Percentiles rank a stretch among this genome's conserved stretches.
These are phyloP conservation scores for Cryptococcus wingfieldii DNA, from an alignment of 1,284 basidiomycete genomes.

Conservation along the genomic window DNA sequence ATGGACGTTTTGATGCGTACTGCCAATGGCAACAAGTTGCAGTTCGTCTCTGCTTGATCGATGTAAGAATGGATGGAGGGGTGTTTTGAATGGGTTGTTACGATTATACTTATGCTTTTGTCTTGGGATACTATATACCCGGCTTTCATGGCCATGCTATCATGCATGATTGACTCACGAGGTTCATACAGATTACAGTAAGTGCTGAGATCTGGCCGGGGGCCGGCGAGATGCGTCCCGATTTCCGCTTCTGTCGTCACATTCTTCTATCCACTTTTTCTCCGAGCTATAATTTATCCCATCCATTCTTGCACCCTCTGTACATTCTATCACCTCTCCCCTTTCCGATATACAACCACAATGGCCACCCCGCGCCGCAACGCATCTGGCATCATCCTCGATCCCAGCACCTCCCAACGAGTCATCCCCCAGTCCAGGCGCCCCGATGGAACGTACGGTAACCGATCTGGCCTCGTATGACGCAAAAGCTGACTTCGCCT, in stretches of 20 bases:
- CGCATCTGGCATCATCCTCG: constrained; percentile 72
- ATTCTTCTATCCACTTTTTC: too few species aligned
- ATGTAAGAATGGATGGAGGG: background rate
- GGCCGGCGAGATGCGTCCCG: too few species aligned
- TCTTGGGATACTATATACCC: too few species aligned
- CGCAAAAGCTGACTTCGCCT: background rate
- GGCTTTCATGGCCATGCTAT: too few species aligned
- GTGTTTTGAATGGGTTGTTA: background rate
- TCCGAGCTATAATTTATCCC: background rate
- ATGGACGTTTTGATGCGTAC: constrained; percentile 70
- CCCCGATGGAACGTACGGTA: constrained; percentile 83
- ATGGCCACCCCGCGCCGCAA: constrained; percentile 34
- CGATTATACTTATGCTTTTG: background rate
- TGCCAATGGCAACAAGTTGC: constrained; percentile 70
- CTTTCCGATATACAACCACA: background rate
- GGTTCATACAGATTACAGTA: background rate
- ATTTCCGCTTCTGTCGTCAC: too few species aligned
- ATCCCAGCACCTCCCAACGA: constrained; percentile 76
- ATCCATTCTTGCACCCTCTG: background rate
- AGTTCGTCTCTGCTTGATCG: constrained; percentile 40
- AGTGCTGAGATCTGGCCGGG: too few species aligned
- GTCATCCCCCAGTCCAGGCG: constrained; percentile 80
- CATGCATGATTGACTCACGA: background rate
- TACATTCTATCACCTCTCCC: background rate
- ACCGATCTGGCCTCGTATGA: background rate